Base-by-base conservation (phyloP, 306 rosid genomes). In the Heteromeles arbutifolia region DNA sequence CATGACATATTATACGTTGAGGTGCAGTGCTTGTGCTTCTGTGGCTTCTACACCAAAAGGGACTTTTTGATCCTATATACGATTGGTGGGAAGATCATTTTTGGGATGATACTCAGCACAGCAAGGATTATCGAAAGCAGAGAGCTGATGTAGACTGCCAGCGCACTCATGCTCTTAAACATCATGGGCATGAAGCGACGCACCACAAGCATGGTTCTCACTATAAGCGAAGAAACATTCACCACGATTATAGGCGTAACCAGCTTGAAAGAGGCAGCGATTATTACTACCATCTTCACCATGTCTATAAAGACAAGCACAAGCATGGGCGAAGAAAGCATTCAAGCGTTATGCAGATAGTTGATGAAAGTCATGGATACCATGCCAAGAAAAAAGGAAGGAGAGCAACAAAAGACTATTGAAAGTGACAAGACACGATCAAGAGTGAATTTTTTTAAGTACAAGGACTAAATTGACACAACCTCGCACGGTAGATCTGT, bases 51-150 rank as follows among this genome's bases (percentile, higher is more conserved):
- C 96, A 89, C 72, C 85, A 85, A 76, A 90, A 92, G 77, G 97
- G 99, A 50, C 78, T 95, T 58, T 95, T 95, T 76, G 97, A 95
- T 88, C 97, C 97, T 71, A 43, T 92, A 39, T 92, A 90, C 75
- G 96, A 95, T 52, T 92, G 97, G 90, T 95, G 91, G 87, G 98
- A 89, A 68, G 93, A 90, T 84, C 87, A 45, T 68, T 87, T 74
- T 78, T 81, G 85, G 32, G 77, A 58, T 69, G 83, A 84, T 48
- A 70, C 80, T 22, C 78, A 72, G 74, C 81, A 70, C 53, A 28
- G 57, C 53, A 59, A 80, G 74, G 78, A 77, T 22, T 73, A 41
- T 54, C 75, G 64, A 34, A 85, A 77, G 44, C 77, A 32, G 61
- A 80, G 77, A 77, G 78, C 31, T 77, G 82, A 78, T 24, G 64